Base-by-base conservation (phyloP, 148 eudicot species). In the Nyssa sinensis region DNA sequence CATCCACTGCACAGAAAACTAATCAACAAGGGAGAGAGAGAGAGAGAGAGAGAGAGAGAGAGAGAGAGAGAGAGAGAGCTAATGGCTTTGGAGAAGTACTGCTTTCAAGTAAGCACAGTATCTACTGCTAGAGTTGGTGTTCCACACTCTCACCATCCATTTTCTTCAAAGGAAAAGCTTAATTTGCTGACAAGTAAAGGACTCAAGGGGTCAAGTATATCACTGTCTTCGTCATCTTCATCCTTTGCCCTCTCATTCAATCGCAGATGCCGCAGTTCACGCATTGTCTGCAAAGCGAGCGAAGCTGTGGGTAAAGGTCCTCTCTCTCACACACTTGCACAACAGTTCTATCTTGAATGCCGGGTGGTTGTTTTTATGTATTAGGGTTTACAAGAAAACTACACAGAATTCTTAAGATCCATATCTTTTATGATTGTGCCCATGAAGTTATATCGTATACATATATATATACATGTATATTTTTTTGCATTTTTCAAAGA, bases 291-390 rank as follows among this genome's bases (percentile, higher is more conserved):
- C 79, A 83, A 79, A 73, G 87, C 88, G 60, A 75, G 80, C n/a
- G 81, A 85, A 75, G 91, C 90, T 35, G 71, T 85, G 0, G 79
- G 74, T 74, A 74, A 82, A 86, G 90, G 93, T 89, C 25, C 7
- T 24, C 69, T 67, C n/a, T 72, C n/a, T 23, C 64, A 44, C 13
- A n/a, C 23, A 41, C 34, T 24, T 17, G 12, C 71, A 47, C 39
- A 27, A n/a, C 29, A 37, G 3, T 60, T 30, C 4, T 30, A 23
- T 32, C 2, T 44, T 12, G n/a, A n/a, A n/a, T n/a, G n/a, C n/a
- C n/a, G 12, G 1, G 51, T 11, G 12, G 17, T 44, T 11, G 51
- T 44, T 44, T 44, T 44, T 19, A 8, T 3, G 8, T 37, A 4
- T 3, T 3, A 37, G 8, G 4, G 4, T 37, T 37, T 4, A 37